These are phyloP conservation scores for Cryphonectria carpinicola DNA, from an alignment of 2,329 filamentous ascomycete genomes.

Conservation along the genomic window DNA sequence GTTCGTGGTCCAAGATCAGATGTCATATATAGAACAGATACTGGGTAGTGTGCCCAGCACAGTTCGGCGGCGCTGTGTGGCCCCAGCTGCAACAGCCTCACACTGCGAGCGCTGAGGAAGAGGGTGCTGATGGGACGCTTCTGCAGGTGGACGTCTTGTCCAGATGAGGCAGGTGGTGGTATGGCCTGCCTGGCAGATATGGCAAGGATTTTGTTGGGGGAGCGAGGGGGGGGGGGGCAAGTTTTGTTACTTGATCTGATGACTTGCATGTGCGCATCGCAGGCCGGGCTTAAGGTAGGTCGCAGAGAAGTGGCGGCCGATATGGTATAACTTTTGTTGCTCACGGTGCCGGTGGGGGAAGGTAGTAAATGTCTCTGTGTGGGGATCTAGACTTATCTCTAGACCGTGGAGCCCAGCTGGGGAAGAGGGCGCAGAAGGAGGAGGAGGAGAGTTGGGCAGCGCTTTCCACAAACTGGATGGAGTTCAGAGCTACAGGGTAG, in stretches of 20 bases:
- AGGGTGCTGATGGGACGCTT: not conserved
- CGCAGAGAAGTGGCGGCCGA: not conserved
- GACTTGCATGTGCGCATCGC: not conserved
- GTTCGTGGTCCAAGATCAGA: not conserved
- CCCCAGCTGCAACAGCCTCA: not conserved
- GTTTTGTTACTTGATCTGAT: not conserved
- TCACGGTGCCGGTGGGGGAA: not conserved
- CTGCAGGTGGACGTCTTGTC: not conserved
- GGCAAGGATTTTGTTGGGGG: not conserved
- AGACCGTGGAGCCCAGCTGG: not conserved
- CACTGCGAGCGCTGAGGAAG: not conserved
- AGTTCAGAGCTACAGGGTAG: too few relatives aligned
- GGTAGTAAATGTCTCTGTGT: not conserved
- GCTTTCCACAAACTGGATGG: not conserved
- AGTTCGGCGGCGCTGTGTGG: not conserved
- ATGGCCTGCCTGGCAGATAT: not conserved
- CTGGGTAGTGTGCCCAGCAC: not conserved
- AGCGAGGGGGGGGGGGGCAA: too few relatives aligned
- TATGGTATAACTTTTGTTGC: not conserved
- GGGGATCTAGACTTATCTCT: not conserved
- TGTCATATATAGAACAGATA: not conserved
- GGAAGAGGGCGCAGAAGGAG: not conserved
- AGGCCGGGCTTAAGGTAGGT: not conserved
- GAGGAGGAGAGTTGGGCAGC: not conserved
- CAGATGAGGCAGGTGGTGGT: conserved; percentile 3